Evolutionary conservation across 1,284 basidiomycete genomes (phyloP).

Genomic region (Sporisorium scitamineum): DNA sequence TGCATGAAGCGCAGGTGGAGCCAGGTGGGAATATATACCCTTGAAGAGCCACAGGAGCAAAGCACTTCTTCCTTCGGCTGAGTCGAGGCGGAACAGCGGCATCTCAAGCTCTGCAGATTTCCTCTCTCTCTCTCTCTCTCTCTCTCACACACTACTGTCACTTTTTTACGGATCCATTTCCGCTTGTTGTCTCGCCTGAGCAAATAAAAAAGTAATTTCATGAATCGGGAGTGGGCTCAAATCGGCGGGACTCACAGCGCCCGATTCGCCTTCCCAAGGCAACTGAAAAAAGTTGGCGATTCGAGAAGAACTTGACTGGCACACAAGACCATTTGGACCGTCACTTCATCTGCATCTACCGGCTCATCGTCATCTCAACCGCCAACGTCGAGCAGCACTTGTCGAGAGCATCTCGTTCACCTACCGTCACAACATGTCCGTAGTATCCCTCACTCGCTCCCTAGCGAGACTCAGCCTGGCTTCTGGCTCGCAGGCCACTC

Average conservation of each 20-base stretch:
- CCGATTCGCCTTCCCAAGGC: background rate
- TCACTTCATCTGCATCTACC: conserved; percentile 3
- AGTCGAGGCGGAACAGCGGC: background rate
- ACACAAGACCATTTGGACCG: background rate
- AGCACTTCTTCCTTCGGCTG: background rate
- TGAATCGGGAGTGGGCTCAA: background rate
- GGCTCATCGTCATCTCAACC: background rate
- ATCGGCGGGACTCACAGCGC: background rate
- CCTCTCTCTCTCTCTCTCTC: too few species aligned
- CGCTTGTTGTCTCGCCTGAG: background rate
- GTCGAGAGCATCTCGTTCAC: background rate
- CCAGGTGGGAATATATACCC: too few species aligned
- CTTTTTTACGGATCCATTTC: too few species aligned
- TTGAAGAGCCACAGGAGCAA: too few species aligned
- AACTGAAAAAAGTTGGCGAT: conserved; percentile 16
- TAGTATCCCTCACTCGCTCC: conserved; percentile 37
- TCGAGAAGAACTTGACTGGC: conserved; percentile 9
- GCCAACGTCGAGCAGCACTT: background rate
- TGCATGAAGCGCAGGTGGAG: background rate
- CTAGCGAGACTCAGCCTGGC: conserved; percentile 34
- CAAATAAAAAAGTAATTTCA: too few species aligned
- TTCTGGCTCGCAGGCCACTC: conserved; percentile 25
- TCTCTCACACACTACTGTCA: too few species aligned
- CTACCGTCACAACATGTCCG: conserved; percentile 22
- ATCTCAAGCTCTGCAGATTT: too few species aligned